Base-by-base conservation (phyloP, 352 stramenopile genomes). In the Aphanomyces astaci region DNA sequence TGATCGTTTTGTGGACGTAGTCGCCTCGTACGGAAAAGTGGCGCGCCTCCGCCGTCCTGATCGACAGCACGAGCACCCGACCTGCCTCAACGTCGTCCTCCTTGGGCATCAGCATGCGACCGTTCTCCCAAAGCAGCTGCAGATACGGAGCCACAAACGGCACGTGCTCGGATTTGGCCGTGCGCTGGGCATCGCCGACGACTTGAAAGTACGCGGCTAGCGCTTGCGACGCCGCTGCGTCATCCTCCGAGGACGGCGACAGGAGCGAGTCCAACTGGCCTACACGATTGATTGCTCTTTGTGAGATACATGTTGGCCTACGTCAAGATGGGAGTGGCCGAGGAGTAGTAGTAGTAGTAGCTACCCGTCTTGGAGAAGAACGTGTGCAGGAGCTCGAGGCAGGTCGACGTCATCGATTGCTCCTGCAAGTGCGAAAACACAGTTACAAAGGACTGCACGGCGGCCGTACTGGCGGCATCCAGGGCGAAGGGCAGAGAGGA, bases 101-200 rank as follows among this genome's bases (percentile, higher is more conserved):
- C 7, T 19, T 24, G 7, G 62, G 62, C 1, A 24, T 7, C 7
- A 0, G 2, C 3, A 51, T 13, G 22, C 62, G 66, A 3, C 53
- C 53, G 33, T 11, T 51, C 5, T 60, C 57, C 11, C 36, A 22
- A 2, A 94, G 39, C 46, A 90, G 80, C 56, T 80, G 68, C 53
- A 94, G 71, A 59, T 92, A 92, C 27, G 86, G 84, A 9, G 78
- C 79, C 4, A 94, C 80, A 49, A 94, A 87, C 17, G 83, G 74
- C 25, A 90, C 75, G 49, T 85, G 71, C 27, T 63, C 64, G 49
- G 79, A 91, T 36, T 80, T 67, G 15, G 84, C 78, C 30, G 89
- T 69, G n/a, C 72, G 75, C 64, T 92, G 76, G 9, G 74, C 80
- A 13, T 75, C 77, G 31, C 84, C 78, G 1, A 94, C 78, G 55